phyloP scores from a whole-genome alignment of 148 eudicot species.

The Rhododendron vialii region DNA sequence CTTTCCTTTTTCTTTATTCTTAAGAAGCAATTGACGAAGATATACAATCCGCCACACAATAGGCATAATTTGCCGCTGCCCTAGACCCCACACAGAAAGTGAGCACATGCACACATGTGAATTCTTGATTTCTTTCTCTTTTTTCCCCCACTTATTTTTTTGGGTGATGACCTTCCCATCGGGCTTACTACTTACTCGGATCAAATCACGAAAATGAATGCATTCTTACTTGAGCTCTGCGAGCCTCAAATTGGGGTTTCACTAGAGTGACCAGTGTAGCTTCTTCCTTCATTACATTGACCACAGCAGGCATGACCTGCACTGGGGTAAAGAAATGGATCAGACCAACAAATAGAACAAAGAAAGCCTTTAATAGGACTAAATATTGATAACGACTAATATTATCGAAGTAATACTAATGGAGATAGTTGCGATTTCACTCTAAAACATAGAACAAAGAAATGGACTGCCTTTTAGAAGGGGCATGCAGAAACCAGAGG shows the following conservation, averaged over 20 bases:
- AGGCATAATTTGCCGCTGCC: not conserved
- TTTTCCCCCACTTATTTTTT: not conserved
- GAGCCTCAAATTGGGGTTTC: conserved; percentile 99
- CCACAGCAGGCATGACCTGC: conserved; percentile 98
- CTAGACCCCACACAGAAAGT: not conserved
- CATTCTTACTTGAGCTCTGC: conserved; percentile 68
- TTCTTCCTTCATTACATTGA: conserved; percentile 83
- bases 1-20: not conserved
- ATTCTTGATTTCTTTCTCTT: not conserved
- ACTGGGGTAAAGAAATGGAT: conserved; percentile 2
- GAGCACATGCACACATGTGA: not conserved
- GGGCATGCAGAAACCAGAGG: not conserved
- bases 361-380: not conserved
- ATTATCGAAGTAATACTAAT: not conserved
- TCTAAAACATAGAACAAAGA: not conserved
- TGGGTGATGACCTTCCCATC: not conserved
- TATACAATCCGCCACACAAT: not conserved
- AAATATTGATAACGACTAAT: not conserved
- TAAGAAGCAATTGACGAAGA: not conserved
- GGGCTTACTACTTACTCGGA: not conserved
- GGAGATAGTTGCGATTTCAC: not conserved
- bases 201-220: not conserved
- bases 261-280: conserved; percentile 76
- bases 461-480: not conserved
- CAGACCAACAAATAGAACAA: not conserved